Evolutionary conservation across 352 stramenopile species (phyloP).

Genomic region (Globisporangium megalacanthum): DNA sequence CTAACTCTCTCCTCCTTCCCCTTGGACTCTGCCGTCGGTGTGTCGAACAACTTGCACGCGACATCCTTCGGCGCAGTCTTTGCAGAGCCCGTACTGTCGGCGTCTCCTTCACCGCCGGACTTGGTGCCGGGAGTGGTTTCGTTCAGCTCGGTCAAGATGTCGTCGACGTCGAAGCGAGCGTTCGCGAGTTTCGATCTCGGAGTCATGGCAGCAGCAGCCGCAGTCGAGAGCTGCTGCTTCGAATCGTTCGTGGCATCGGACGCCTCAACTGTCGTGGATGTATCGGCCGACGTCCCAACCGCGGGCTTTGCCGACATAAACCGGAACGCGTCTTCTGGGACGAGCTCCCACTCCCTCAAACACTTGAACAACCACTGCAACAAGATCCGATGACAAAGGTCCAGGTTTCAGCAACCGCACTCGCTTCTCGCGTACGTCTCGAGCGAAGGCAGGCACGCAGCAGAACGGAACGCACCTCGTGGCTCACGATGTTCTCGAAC

Average conservation of each 20-base stretch:
- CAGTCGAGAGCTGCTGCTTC: not conserved
- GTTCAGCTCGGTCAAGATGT: conserved; percentile 51
- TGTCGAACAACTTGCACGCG: conserved; percentile 51
- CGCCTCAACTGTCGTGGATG: conserved; percentile 5
- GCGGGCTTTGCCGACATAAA: conserved; percentile 19
- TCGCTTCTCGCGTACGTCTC: not conserved
- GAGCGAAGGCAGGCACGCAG: not conserved
- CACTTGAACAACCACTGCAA: conserved; percentile 75
- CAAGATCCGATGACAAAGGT: conserved; percentile 5
- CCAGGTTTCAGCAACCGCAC: conserved; percentile 2
- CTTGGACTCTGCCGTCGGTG: conserved; percentile 29
- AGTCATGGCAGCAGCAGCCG: conserved; percentile 6
- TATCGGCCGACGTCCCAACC: conserved; percentile 7
- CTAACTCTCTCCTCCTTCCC: not conserved
- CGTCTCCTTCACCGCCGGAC: conserved; percentile 20
- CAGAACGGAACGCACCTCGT: conserved; percentile 43
- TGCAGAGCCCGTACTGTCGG: not conserved
- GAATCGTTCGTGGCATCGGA: conserved; percentile 4
- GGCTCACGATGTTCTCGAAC: conserved; percentile 73
- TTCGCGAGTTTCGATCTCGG: conserved; percentile 17
- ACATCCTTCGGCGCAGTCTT: conserved; percentile 26
- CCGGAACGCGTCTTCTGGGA: conserved; percentile 45
- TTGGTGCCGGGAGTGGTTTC: conserved; percentile 29
- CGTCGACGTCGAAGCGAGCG: conserved; percentile 49
- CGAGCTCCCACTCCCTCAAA: conserved; percentile 55